Evolutionary conservation across 2,329 filamentous ascomycete species (phyloP).

Genomic region (Hymenoscyphus occultus): DNA sequence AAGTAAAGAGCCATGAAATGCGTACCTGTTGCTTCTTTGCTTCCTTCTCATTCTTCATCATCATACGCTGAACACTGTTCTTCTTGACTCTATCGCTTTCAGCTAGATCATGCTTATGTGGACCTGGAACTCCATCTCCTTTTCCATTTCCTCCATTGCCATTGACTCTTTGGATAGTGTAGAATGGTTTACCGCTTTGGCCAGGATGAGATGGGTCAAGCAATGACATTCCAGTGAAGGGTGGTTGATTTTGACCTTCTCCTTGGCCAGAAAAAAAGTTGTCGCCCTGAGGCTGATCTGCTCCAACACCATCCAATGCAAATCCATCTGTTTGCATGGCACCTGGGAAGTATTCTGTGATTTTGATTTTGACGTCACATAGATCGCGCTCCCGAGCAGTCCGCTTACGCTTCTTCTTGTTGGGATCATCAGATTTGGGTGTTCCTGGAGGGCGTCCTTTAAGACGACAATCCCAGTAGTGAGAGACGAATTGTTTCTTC

Average conservation of each 20-base stretch:
- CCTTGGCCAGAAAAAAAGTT: conserved; percentile 35
- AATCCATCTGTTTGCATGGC: conserved; percentile 37
- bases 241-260: conserved; percentile 29
- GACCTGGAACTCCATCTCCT: conserved; percentile 64
- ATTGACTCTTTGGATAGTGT: conserved; percentile 75
- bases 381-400: conserved; percentile 71
- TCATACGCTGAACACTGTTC: conserved; percentile 67
- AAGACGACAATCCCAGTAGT: conserved; percentile 82
- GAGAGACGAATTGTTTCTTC: conserved; percentile 76
- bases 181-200: conserved; percentile 54
- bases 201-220: conserved; percentile 46
- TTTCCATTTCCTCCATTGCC: conserved; percentile 73
- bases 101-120: conserved; percentile 71
- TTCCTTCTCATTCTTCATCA: conserved; percentile 63
- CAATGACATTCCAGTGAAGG: conserved; percentile 43
- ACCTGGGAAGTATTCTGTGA: conserved; percentile 72
- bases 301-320: conserved; percentile 31
- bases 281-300: conserved; percentile 24
- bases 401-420: conserved; percentile 79
- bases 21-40: conserved; percentile 57
- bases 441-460: conserved; percentile 78
- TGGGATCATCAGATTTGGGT: conserved; percentile 74
- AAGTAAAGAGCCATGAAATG: conserved; percentile 26
- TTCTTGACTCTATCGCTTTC: conserved; percentile 80
- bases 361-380: conserved; percentile 86